Evolutionary conservation across 1,139 yeast species (phyloP), one percentile per base, ranked within the genome.

Genomic region (Martiniozyma asiatica): DNA sequence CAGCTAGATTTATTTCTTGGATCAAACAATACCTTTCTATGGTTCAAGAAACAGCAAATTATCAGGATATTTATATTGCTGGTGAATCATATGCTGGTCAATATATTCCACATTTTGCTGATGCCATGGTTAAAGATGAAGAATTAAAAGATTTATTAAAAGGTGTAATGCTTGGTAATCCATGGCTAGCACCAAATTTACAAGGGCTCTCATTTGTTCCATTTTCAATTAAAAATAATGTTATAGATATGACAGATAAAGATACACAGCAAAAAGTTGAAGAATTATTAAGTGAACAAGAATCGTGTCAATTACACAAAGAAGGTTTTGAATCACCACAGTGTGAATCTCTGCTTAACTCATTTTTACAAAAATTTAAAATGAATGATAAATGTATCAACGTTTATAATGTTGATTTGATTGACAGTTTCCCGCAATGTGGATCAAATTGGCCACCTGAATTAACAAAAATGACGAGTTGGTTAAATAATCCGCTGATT

Each of bases 21-120:
- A 48, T 92, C 47, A 67, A 70, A 22, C 64, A 68, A 41, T 92
- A 75, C 55, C 77, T 66, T 43, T 62, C 65, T 35, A 47, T 75
- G 5, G 89, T 89, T 51, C 14, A 21, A 3, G 24, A 30, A 9
- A 95, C 96, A 0, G 75, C 78, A 31, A 43, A 56, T 9, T 49
- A 50, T 10, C 74, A 80, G 39, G 80, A 81, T 21, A 58, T 89
- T 5, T 74, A 72, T 42, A 53, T 89, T 29, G 94, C 95, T 0
- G 99, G 99, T 16, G 98, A 89, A 56, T 81, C 94, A 43, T 92
- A 77, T 57, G 97, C 98, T 1, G 99, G 99, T 15, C 97, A 89
- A 52, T 89, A 84, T 51, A 79, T 89, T 35, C 98, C 98, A 1
- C 82, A 79, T 52, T 68, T 87, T 35, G 93, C 92, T 0, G 58